Percentiles rank a stretch among this genome's conserved stretches.
These are phyloP conservation scores for Sclerotinia borealis DNA, from an alignment of 2,329 filamentous ascomycete species.

Conservation along the genomic window DNA sequence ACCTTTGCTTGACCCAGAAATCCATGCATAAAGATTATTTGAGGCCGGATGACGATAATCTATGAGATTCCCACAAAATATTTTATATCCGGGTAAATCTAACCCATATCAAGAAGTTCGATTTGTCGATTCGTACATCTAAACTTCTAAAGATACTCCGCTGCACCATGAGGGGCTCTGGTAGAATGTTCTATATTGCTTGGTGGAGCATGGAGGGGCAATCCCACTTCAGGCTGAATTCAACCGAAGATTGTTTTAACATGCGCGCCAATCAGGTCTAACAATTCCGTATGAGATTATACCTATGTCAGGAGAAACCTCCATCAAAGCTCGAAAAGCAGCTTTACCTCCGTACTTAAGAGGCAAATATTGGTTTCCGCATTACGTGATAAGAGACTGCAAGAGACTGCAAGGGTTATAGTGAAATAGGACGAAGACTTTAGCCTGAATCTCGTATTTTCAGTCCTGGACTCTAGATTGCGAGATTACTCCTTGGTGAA, in stretches of 20 bases:
- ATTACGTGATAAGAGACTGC: background rate
- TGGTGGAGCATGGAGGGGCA: conserved; percentile 9
- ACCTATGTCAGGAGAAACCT: background rate
- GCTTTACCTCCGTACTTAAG: background rate
- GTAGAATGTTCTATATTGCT: background rate
- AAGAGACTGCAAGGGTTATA: no score
- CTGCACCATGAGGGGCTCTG: conserved; percentile 7
- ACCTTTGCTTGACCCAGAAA: background rate
- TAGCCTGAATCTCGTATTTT: background rate
- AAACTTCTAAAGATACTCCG: conserved; percentile 1
- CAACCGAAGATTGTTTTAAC: background rate
- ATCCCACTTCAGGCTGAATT: conserved; percentile 18
- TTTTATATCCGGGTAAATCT: background rate
- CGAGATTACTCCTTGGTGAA: background rate
- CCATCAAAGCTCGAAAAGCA: background rate
- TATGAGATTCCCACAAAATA: background rate
- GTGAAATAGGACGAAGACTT: background rate
- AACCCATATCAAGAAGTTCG: background rate
- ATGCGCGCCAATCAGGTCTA: conserved; percentile 23
- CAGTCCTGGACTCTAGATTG: background rate
- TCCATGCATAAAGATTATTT: background rate
- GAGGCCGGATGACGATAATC: conserved; percentile 4
- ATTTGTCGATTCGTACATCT: background rate
- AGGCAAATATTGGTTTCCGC: background rate
- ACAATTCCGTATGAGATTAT: background rate